These are phyloP conservation scores for Podila verticillata DNA, from an alignment of 192 early-diverging fungal genomes.

Conservation along the genomic window DNA sequence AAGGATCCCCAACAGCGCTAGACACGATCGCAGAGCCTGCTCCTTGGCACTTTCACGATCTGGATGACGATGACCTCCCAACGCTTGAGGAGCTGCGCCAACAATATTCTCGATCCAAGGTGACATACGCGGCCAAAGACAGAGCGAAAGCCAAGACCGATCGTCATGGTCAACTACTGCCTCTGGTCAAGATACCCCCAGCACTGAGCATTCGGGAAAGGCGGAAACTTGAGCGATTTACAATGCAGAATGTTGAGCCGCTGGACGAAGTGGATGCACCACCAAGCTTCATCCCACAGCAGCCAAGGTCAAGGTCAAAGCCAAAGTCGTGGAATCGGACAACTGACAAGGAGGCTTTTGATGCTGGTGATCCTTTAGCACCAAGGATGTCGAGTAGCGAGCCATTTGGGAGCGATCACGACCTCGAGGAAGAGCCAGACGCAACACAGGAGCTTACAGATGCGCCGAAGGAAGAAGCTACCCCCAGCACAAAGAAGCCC, in stretches of 20 bases:
- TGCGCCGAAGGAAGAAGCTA: neutral
- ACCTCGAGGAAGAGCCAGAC: neutral
- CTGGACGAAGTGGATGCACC: slow-evolving; percentile 9
- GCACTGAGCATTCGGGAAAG: neutral
- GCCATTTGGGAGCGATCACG: neutral
- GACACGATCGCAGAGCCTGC: neutral
- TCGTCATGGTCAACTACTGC: neutral
- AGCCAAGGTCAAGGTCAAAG: neutral
- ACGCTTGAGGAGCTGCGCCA: slow-evolving; percentile 8
- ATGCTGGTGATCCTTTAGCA: too few species aligned
- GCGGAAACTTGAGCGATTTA: slow-evolving; percentile 11
- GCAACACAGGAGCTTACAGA: neutral
- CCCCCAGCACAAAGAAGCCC: neutral
- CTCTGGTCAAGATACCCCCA: neutral
- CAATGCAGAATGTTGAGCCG: neutral
- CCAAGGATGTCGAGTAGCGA: neutral
- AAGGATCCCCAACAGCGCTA: neutral
- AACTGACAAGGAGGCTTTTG: too few species aligned
- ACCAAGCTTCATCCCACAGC: neutral
- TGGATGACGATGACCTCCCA: slow-evolving; percentile 23
- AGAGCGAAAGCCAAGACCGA: neutral
- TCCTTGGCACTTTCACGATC: slow-evolving; percentile 13
- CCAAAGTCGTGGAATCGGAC: neutral
- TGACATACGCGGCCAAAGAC: neutral
- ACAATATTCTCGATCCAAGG: neutral